These are phyloP conservation scores for Backusella liffmaniae DNA, from an alignment of 192 early-diverging fungal species.

Conservation along the genomic window DNA sequence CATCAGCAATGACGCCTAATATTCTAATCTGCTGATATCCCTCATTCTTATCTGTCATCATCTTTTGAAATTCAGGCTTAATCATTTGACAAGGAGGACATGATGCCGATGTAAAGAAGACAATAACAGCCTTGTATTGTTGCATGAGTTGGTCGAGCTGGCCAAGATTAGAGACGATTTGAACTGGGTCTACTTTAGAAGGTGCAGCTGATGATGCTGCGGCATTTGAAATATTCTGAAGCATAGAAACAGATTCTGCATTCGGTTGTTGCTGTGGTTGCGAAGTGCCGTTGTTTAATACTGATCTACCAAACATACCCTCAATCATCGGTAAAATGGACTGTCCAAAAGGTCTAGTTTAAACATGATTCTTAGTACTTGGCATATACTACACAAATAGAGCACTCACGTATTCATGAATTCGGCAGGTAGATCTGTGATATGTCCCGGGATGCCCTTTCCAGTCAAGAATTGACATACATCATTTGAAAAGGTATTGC, in stretches of 20 bases:
- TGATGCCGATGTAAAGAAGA: conserved; percentile 67
- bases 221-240: conserved; percentile 21
- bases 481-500: conserved; percentile 78
- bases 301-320: conserved; percentile 57
- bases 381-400: not conserved
- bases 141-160: conserved; percentile 45
- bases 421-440: conserved; percentile 71
- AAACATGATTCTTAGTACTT: not conserved
- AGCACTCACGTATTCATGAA: conserved; percentile 52
- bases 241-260: conserved; percentile 20
- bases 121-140: conserved; percentile 52
- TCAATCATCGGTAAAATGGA: conserved; percentile 67
- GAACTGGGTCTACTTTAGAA: conserved; percentile 23
- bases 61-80: conserved; percentile 62
- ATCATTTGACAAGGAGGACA: conserved; percentile 73
- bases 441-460: conserved; percentile 68
- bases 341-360: conserved; percentile 56
- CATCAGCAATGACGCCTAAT: conserved; percentile 65
- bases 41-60: conserved; percentile 48
- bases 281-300: not conserved
- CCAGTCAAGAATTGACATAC: conserved; percentile 82
- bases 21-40: conserved; percentile 28
- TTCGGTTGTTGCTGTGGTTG: not conserved
- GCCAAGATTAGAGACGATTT: conserved; percentile 38
- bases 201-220: conserved; percentile 27